Conservation (phyloP, 2,329 filamentous ascomycete species). For the Sclerotinia trifoliorum region DNA sequence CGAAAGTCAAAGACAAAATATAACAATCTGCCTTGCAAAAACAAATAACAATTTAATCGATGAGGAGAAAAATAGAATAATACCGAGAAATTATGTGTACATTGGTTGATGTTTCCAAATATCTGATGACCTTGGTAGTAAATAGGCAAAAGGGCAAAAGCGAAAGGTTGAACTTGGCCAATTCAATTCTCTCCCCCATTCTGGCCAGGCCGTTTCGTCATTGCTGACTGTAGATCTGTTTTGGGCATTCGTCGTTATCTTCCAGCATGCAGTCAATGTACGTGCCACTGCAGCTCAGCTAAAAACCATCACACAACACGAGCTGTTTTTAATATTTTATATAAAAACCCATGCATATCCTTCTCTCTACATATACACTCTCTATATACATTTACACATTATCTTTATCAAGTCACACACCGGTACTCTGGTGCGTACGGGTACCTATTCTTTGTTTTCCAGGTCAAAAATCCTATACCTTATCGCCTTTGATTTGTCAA, state of each 20-base stretch:
- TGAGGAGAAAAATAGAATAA: not conserved
- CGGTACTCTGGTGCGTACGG: not conserved
- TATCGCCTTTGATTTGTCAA: too few species aligned
- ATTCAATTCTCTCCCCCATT: not conserved
- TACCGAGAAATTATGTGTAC: not conserved
- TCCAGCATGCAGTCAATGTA: not conserved
- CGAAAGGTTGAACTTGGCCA: constrained; percentile 1
- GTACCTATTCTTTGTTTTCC: too few species aligned
- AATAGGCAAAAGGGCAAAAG: not conserved
- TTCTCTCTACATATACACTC: too few species aligned
- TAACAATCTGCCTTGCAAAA: not conserved
- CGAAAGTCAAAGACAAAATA: not conserved
- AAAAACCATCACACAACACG: not conserved
- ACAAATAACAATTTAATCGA: not conserved
- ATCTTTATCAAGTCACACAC: not conserved
- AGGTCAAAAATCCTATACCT: too few species aligned
- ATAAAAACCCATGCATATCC: too few species aligned
- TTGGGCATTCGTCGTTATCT: not conserved
- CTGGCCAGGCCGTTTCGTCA: not conserved
- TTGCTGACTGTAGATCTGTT: not conserved
- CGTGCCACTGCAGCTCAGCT: not conserved
- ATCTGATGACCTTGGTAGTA: not conserved
- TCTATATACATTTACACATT: too few species aligned
- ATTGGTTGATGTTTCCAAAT: not conserved
- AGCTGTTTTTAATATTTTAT: too few species aligned